Percentiles rank a stretch among this genome's conserved stretches.
Evolutionary conservation across 23 red algal species (phyloP).

Genomic region (Agarophyton chilense): DNA sequence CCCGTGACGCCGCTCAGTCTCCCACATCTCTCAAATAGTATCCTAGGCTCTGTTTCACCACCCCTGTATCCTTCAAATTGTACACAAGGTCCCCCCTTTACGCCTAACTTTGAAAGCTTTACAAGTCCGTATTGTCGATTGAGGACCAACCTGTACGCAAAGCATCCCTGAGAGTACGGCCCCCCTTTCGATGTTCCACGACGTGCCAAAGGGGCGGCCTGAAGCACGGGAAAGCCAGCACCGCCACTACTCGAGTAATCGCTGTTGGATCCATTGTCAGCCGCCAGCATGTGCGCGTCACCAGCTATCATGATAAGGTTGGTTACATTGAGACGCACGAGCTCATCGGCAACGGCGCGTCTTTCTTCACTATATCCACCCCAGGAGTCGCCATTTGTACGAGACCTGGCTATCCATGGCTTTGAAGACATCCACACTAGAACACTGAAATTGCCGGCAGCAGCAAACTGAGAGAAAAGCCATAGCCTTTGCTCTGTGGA

Average conservation of each 20-base stretch:
- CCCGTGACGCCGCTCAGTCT: conserved; percentile 30
- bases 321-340: conserved; percentile 36
- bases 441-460: conserved; percentile 15
- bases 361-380: conserved; percentile 31
- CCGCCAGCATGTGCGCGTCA: conserved; percentile 57
- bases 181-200: conserved; percentile 50
- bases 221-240: conserved; percentile 62
- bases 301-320: conserved; percentile 57
- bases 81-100: conserved; percentile 40
- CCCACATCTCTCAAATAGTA: conserved; percentile 49
- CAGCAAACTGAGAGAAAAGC: conserved; percentile 36
- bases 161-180: conserved; percentile 42
- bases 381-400: conserved; percentile 20
- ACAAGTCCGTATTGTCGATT: conserved; percentile 59
- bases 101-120: conserved; percentile 34
- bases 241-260: conserved; percentile 33
- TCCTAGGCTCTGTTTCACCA: background rate
- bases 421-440: conserved; percentile 62
- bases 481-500: conserved; percentile 33
- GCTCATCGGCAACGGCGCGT: conserved; percentile 1
- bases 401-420: conserved; percentile 38
- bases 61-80: conserved; percentile 33
- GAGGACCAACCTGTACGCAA: conserved; percentile 6
- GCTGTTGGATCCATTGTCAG: conserved; percentile 38
- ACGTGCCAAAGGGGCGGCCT: conserved; percentile 29